A percentile compares a stretch with the other conserved stretches of the same genome.
phyloP scores from a whole-genome alignment of 2,329 filamentous ascomycete genomes.

The Aspergillus aculeatus region DNA sequence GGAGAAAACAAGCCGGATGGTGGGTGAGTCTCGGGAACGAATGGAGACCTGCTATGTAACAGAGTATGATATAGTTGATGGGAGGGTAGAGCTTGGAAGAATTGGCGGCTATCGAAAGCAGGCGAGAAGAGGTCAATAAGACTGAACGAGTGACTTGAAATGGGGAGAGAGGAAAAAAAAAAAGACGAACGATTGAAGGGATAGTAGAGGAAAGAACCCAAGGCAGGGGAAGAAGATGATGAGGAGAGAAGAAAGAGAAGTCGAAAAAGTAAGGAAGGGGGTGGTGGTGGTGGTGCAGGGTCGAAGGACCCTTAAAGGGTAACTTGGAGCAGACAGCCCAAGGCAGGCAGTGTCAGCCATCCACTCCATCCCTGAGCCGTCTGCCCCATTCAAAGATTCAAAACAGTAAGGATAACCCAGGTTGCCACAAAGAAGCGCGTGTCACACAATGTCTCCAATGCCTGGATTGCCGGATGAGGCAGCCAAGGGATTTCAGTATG shows the following conservation, averaged over 20 bases:
- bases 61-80: slow-evolving; percentile 1
- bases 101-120: slow-evolving; percentile 1
- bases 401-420: neutral
- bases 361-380: neutral
- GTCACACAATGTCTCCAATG: neutral
- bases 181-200: slow-evolving; percentile 12
- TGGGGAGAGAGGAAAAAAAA: neutral
- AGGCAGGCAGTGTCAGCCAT: neutral
- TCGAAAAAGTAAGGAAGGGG: slow-evolving; percentile 3
- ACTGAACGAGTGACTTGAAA: slow-evolving; percentile 21
- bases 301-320: slow-evolving; percentile 7
- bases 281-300: neutral
- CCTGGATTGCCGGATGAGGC: neutral
- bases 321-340: neutral
- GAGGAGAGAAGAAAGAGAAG: slow-evolving; percentile 1
- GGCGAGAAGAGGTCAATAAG: slow-evolving; percentile 11
- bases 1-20: neutral
- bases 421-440: neutral
- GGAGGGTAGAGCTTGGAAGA: slow-evolving; percentile 2
- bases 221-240: neutral
- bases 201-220: slow-evolving; percentile 6
- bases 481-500: neutral
- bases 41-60: neutral
- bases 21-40: neutral
- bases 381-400: neutral